Conservation (phyloP, 2,329 filamentous ascomycete species). For the Cytospora leucostoma region DNA sequence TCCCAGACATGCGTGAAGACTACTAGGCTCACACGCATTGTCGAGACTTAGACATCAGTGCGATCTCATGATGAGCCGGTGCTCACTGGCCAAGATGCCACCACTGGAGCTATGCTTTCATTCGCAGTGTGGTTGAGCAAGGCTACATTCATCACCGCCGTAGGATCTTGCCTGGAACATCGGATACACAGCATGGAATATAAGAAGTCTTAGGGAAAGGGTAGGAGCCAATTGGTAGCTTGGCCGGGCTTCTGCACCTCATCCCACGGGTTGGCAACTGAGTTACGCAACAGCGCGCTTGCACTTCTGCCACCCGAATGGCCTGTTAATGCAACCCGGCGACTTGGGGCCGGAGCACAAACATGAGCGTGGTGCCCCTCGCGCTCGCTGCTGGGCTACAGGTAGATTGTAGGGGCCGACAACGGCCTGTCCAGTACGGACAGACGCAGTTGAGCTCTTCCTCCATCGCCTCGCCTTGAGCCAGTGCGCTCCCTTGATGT, state of each 20-base stretch:
- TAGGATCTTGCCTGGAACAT: background rate
- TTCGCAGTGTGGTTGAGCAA: background rate
- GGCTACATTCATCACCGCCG: background rate
- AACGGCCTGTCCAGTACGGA: background rate
- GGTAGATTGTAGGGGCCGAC: background rate
- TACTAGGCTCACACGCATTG: background rate
- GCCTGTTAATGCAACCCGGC: background rate
- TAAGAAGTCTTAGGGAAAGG: background rate
- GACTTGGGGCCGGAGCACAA: background rate
- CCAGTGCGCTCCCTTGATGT: background rate
- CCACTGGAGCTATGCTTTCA: background rate
- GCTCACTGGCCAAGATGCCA: background rate
- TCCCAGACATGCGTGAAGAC: background rate
- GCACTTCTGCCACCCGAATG: constrained; percentile 10
- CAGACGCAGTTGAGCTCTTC: background rate
- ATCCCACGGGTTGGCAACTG: background rate
- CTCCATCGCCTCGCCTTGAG: background rate
- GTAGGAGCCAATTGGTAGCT: background rate
- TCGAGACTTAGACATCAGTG: background rate
- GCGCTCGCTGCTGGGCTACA: background rate
- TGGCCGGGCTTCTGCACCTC: background rate
- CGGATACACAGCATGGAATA: background rate
- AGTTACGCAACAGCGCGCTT: constrained; percentile 13
- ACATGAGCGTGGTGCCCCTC: background rate
- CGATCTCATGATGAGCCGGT: background rate